These are phyloP conservation scores for Silene noctiflora DNA, from an alignment of 179 eudicot species.

Conservation along the genomic window DNA sequence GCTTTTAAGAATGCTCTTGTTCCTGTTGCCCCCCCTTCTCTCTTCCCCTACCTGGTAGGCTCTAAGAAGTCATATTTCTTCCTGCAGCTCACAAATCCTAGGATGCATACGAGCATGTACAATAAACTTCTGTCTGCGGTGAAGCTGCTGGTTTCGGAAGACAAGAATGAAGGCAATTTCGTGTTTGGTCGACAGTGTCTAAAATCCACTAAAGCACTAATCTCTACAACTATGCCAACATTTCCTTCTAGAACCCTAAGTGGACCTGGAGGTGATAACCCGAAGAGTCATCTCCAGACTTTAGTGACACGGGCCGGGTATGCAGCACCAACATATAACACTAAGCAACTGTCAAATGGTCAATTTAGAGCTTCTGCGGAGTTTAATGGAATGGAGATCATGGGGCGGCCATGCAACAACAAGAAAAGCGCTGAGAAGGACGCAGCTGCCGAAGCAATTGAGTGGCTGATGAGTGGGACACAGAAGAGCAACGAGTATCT, in stretches of 20 bases:
- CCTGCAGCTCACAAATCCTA: slow-evolving; percentile 61
- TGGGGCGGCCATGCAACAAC: slow-evolving; percentile 64
- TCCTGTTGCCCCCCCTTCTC: no score
- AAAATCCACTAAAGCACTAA: slow-evolving; percentile 34
- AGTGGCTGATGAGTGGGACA: slow-evolving; percentile 71
- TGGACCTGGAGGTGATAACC: slow-evolving; percentile 50
- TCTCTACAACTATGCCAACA: slow-evolving; percentile 27
- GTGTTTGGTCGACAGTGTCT: slow-evolving; percentile 65
- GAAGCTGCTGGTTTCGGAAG: slow-evolving; percentile 67
- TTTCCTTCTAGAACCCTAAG: slow-evolving; percentile 12
- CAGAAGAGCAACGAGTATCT: slow-evolving; percentile 44
- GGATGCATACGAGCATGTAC: slow-evolving; percentile 40
- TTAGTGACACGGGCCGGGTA: slow-evolving; percentile 75
- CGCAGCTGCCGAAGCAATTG: slow-evolving; percentile 78
- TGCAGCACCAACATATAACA: slow-evolving; percentile 65
- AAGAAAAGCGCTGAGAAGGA: slow-evolving; percentile 86
- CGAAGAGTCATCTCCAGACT: slow-evolving; percentile 75
- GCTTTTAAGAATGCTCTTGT: no score
- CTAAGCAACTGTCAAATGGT: slow-evolving; percentile 54
- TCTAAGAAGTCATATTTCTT: background rate
- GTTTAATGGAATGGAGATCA: slow-evolving; percentile 73
- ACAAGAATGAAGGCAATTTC: slow-evolving; percentile 73
- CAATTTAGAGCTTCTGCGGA: slow-evolving; percentile 58
- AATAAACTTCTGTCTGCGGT: slow-evolving; percentile 58
- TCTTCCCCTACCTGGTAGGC: background rate